These are phyloP conservation scores for Skeletonema costatum DNA, from an alignment of 108 stramenopile species.

Conservation along the genomic window DNA sequence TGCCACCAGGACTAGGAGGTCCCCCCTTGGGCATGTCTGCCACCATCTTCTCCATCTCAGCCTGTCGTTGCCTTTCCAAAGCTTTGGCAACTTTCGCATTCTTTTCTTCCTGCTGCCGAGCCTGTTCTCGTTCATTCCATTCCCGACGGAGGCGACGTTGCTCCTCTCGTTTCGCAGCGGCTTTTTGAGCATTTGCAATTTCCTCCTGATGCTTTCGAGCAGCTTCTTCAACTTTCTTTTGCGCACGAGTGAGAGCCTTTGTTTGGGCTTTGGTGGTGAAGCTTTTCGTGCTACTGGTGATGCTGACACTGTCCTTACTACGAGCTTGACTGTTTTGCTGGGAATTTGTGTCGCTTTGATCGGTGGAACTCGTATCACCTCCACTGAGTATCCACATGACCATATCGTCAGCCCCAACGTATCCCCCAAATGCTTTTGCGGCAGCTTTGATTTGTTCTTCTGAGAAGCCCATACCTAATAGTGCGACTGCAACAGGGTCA, in stretches of 20 bases:
- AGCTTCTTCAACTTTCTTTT: slow-evolving; percentile 37
- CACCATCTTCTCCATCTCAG: slow-evolving; percentile 34
- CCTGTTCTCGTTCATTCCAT: slow-evolving; percentile 81
- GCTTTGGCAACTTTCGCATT: slow-evolving; percentile 57
- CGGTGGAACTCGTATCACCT: slow-evolving; percentile 8
- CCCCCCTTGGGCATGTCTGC: background rate
- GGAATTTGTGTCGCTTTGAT: slow-evolving; percentile 10
- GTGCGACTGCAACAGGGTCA: slow-evolving; percentile 73
- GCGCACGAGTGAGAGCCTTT: slow-evolving; percentile 21
- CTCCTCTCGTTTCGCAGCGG: slow-evolving; percentile 78
- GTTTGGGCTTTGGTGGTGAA: slow-evolving; percentile 9
- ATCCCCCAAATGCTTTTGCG: slow-evolving; percentile 78
- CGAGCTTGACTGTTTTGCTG: background rate
- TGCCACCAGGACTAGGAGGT: background rate
- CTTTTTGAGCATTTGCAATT: slow-evolving; percentile 47
- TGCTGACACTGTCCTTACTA: slow-evolving; percentile 1
- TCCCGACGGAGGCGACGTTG: slow-evolving; percentile 80
- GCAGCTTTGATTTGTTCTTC: slow-evolving; percentile 67
- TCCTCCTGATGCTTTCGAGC: slow-evolving; percentile 56
- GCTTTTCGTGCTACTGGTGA: slow-evolving; percentile 5
- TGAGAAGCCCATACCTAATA: slow-evolving; percentile 84
- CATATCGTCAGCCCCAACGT: slow-evolving; percentile 80
- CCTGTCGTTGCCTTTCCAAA: slow-evolving; percentile 21
- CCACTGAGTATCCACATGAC: slow-evolving; percentile 81
- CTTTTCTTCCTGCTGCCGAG: slow-evolving; percentile 64